phyloP scores from a whole-genome alignment of 225 moss, liverwort and hornwort species.

The Bryum argenteum region DNA sequence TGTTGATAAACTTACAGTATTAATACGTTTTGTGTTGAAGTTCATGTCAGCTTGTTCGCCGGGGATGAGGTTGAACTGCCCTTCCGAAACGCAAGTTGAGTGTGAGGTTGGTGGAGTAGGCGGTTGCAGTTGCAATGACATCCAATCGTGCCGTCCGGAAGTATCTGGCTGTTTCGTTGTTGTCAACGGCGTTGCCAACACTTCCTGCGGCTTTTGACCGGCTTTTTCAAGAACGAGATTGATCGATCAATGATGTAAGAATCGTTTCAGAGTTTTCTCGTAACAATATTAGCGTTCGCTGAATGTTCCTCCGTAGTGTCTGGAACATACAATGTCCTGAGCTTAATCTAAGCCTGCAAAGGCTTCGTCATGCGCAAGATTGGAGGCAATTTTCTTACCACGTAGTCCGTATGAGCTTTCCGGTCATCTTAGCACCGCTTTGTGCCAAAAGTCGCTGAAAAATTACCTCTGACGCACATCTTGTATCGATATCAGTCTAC shows the following conservation, averaged over 20 bases:
- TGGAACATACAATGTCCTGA: neutral
- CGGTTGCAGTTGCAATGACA: slow-evolving; percentile 40
- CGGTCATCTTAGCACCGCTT: neutral
- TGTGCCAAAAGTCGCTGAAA: neutral
- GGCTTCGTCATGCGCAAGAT: slow-evolving; percentile 1
- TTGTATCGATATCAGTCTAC: too few relatives aligned
- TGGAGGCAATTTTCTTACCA: neutral
- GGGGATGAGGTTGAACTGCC: slow-evolving; percentile 45
- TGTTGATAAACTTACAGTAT: neutral
- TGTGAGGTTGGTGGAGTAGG: slow-evolving; percentile 45
- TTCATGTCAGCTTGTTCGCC: slow-evolving; percentile 41
- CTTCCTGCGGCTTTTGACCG: slow-evolving; percentile 46
- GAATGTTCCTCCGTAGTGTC: neutral
- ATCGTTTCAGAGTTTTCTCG: slow-evolving; percentile 1
- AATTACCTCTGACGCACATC: neutral
- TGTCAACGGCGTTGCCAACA: slow-evolving; percentile 38
- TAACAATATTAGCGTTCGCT: neutral
- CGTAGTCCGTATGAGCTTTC: neutral
- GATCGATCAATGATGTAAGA: neutral
- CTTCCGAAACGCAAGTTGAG: slow-evolving; percentile 40
- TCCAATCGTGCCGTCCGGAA: slow-evolving; percentile 36
- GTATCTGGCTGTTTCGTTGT: slow-evolving; percentile 38
- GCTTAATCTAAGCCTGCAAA: neutral
- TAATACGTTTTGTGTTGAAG: neutral
- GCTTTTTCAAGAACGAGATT: slow-evolving; percentile 11